Percentiles rank a stretch among this genome's conserved stretches.
phyloP scores from a whole-genome alignment of 768 basidiomycete species.

The Glaciozyma antarctica region DNA sequence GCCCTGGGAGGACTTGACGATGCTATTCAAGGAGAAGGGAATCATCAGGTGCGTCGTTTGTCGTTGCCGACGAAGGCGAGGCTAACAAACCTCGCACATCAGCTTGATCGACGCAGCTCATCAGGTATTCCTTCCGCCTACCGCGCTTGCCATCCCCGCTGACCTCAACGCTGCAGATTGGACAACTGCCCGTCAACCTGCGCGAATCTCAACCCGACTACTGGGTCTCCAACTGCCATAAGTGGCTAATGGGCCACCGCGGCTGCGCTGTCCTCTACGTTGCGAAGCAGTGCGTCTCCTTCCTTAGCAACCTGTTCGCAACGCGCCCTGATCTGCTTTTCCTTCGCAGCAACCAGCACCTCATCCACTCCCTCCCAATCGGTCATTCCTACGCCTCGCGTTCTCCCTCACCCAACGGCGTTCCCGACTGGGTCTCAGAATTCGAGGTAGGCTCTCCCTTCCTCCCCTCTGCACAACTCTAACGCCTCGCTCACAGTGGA shows the following conservation, averaged over 20 bases:
- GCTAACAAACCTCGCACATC: not conserved
- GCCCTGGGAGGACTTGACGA: conserved; percentile 38
- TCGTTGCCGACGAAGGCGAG: no score
- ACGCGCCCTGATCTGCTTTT: not conserved
- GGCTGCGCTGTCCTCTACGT: conserved; percentile 29
- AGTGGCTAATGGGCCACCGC: conserved; percentile 31
- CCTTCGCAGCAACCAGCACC: conserved; percentile 5
- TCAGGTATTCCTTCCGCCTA: not conserved
- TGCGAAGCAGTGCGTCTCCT: conserved; percentile 17
- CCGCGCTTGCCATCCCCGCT: no score
- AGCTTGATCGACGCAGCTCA: conserved; percentile 43
- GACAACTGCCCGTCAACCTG: conserved; percentile 40
- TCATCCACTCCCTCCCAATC: conserved; percentile 22
- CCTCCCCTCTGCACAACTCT: not conserved
- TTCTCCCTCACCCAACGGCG: not conserved
- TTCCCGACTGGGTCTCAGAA: conserved; percentile 5
- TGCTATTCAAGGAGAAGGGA: conserved; percentile 37
- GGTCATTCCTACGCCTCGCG: conserved; percentile 3
- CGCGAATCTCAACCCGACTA: conserved; percentile 37
- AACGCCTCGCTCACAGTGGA: conserved; percentile 26
- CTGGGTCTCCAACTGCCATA: conserved; percentile 36
- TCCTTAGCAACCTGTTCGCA: no score
- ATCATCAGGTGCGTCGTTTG: conserved; percentile 23
- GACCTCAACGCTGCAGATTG: conserved; percentile 31
- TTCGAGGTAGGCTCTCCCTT: conserved; percentile 5